Percentiles rank a stretch among this genome's conserved stretches.
Conservation (phyloP, 495 filamentous ascomycete genomes). For the Trichoderma reesei region DNA sequence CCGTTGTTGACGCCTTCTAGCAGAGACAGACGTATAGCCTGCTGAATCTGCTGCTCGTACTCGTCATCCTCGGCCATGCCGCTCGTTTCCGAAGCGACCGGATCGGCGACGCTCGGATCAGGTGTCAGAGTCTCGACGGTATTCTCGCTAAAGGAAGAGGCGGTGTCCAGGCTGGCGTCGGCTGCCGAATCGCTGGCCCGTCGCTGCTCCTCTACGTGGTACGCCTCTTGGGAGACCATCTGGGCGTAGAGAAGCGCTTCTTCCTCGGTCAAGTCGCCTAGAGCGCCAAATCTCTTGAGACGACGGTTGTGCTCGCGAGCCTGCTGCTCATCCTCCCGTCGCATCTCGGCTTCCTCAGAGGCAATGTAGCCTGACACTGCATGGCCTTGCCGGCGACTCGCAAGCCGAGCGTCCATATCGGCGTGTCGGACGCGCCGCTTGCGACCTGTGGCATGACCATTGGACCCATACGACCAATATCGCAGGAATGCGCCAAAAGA, state of each 20-base stretch:
- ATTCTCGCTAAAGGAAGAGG: conserved; percentile 34
- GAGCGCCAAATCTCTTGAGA: conserved; percentile 61
- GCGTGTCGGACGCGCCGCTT: conserved; percentile 37
- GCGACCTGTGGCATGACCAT: conserved; percentile 29
- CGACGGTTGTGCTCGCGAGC: conserved; percentile 54
- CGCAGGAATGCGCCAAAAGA: conserved; percentile 77
- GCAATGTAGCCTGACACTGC: conserved; percentile 61
- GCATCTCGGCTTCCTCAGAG: conserved; percentile 69
- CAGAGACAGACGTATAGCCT: conserved; percentile 71
- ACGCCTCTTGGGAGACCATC: conserved; percentile 75
- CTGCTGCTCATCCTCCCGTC: conserved; percentile 53
- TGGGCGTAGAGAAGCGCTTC: conserved; percentile 83
- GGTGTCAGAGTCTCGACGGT: conserved; percentile 39
- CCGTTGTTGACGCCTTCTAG: conserved; percentile 42
- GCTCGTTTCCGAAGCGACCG: conserved; percentile 23
- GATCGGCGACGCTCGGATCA: conserved; percentile 39
- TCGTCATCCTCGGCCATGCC: conserved; percentile 46
- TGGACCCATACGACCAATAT: conserved; percentile 89
- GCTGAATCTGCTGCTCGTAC: conserved; percentile 65
- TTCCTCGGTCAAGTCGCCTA: conserved; percentile 74
- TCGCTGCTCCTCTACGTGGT: conserved; percentile 50
- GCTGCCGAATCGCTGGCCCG: conserved; percentile 40
- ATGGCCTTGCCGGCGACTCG: conserved; percentile 29
- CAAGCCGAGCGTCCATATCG: conserved; percentile 31
- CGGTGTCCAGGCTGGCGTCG: conserved; percentile 37